Evolutionary conservation across 352 stramenopile genomes (phyloP).

Genomic region (Phytophthora cryptogea): DNA sequence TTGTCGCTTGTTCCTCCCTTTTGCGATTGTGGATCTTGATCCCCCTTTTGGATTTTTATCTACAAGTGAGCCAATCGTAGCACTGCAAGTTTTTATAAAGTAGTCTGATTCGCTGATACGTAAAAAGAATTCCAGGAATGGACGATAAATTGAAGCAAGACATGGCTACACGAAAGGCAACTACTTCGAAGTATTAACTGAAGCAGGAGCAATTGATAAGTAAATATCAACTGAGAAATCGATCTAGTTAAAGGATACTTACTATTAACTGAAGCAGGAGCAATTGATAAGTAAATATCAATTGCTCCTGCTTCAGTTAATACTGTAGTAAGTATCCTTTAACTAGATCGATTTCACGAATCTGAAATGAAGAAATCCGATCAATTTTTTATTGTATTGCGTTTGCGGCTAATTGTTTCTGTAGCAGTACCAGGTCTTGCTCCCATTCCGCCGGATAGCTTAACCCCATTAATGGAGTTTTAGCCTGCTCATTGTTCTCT

Average conservation of each 20-base stretch:
- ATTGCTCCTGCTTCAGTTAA: too few species aligned
- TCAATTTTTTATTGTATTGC: background rate
- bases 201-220: too few species aligned
- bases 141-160: conserved; percentile 2
- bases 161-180: too few species aligned
- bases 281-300: too few species aligned
- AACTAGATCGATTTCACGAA: too few species aligned
- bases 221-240: too few species aligned
- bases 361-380: too few species aligned
- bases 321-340: too few species aligned
- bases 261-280: too few species aligned
- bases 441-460: conserved; percentile 32
- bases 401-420: conserved; percentile 18
- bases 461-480: conserved; percentile 1
- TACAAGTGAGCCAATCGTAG: conserved; percentile 5
- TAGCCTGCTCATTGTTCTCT: background rate
- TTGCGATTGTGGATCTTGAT: conserved; percentile 38
- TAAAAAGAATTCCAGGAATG: conserved; percentile 6
- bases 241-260: too few species aligned
- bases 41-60: conserved; percentile 6
- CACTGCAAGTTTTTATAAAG: background rate
- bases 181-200: too few species aligned
- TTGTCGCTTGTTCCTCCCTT: conserved; percentile 38
- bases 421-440: conserved; percentile 25
- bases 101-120: conserved; percentile 1